Base-by-base conservation (phyloP, 164 flowering plant species). In the Stephania cephalantha region DNA sequence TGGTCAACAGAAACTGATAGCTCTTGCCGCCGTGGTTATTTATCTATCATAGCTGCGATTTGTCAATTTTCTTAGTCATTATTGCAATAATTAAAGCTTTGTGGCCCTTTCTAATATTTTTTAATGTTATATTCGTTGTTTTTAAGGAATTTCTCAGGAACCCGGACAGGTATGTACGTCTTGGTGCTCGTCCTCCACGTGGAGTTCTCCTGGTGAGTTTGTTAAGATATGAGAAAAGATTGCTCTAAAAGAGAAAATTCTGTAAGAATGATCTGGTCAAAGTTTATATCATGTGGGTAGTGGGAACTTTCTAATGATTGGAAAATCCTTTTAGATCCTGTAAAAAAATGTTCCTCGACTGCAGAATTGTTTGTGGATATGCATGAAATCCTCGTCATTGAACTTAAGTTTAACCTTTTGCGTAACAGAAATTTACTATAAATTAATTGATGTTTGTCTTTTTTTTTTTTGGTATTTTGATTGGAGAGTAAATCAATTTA, bases 151-250 rank as follows among this genome's bases (percentile, higher is more conserved):
- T 95, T 79, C 88, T 95, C 17, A 87, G 91, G 86, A 93, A 88
- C 80, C 99, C 99, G 53, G 98, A 95, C 46, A 87, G 81, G 82
- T 95, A 95, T 69, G 48, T 83, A 46, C 84, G 91, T 64, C 88
- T 95, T 79, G 99, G 99, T 79, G 99, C 99, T 75, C 96, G 98
- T 46, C 98, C 98, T 82, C 99, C 99, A 71, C 92, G 95, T 46
- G 99, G 99, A 71, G 99, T 93, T 80, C 91, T 95, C 45, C 81
- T 95, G 98, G 99, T 95, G 84, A 92, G 98, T 85, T 73, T 61
- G 12, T 50, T n/a, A 70, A 46, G 10, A 61, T 42, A 4, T 58
- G 42, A 3, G 5, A 7, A 17, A 61, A 18, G 25, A 5, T 7
- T 53, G 18, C 5, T 53, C 7, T 61, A 18, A 61, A 17, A 7